Base-by-base conservation (phyloP, 495 filamentous ascomycete genomes). In the Penicillium angulare region DNA sequence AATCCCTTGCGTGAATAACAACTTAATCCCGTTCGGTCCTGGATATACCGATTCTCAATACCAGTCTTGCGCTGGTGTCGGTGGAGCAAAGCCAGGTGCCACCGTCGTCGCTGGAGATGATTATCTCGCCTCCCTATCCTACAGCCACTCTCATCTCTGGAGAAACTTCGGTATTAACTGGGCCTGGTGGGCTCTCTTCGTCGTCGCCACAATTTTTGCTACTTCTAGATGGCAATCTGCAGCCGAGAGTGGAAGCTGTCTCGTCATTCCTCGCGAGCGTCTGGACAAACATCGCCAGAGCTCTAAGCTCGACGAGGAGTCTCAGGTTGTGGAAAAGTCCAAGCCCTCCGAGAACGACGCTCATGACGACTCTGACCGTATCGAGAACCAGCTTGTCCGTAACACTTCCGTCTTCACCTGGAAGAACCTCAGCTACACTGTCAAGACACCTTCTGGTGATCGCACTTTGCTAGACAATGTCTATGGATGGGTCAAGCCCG, bases 401-500 rank as follows among this genome's bases (percentile, higher is more conserved):
- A 81, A 80, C 52, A 77, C 73, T 0, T 76, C 73, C 5, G 69
- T 83, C 2, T 84, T 85, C 57, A 84, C 79, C 12, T 87, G 81
- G 81, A 79, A 78, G 55, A 69, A 84, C 52, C 64, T 86, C 21
- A 67, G 60, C 10, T 87, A 87, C 55, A 74, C 68, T 1, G 74
- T 81, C 23, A 72, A 72, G 34, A 68, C 68, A 0, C 75, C 53
- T 50, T 61, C 59, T 39, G 75, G 62, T 22, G 78, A 62, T 53
- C 65, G 68, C 15, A 36, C 67, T 7, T 70, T 91, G 5, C 74
- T 96, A 15, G 83, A 96, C 52, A 76, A 92, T 53, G 84, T 95
- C 3, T 85, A 88, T 56, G 91, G 91, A 23, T 96, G 87, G 86
- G 88, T 96, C 40, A 93, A 95, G 66, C 91, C 91, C 17, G 91